Evolutionary conservation across 108 stramenopile species (phyloP).

Genomic region (Cylindrotheca fusiformis): DNA sequence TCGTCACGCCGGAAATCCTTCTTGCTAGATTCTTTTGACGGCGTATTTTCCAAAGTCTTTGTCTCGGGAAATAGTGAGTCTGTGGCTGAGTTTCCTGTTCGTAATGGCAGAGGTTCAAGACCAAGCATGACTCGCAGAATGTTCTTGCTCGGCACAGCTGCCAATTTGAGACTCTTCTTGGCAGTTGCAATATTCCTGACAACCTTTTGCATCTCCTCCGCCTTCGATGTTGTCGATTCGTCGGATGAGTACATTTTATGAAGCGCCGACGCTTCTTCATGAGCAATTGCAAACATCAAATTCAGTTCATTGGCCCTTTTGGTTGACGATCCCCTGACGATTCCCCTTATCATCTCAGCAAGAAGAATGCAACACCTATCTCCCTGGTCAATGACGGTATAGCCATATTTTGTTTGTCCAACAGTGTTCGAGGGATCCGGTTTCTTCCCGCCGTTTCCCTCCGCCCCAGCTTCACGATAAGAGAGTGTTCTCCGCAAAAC

Average conservation of each 20-base stretch:
- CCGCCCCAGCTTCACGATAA: background rate
- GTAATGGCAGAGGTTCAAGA: conserved; percentile 3
- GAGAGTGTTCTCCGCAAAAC: conserved; percentile 31
- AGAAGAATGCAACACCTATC: conserved; percentile 55
- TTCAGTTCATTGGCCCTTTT: conserved; percentile 22
- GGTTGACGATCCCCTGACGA: conserved; percentile 33
- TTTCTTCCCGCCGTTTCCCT: background rate
- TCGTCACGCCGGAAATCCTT: conserved; percentile 10
- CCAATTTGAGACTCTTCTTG: background rate
- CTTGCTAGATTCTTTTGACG: background rate
- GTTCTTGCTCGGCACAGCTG: conserved; percentile 25
- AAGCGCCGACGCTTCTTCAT: conserved; percentile 44
- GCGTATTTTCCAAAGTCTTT: background rate
- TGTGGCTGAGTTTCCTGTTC: conserved; percentile 1
- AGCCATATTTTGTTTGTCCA: conserved; percentile 35
- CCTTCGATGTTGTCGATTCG: conserved; percentile 1
- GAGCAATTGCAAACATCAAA: conserved; percentile 12
- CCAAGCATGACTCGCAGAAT: conserved; percentile 32
- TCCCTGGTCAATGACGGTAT: conserved; percentile 58
- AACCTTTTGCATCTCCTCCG: conserved; percentile 17
- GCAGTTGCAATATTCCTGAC: conserved; percentile 20
- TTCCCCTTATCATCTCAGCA: conserved; percentile 57
- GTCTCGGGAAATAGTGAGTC: conserved; percentile 15
- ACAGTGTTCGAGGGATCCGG: conserved; percentile 12
- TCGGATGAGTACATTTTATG: conserved; percentile 20